Evolutionary conservation across 192 early-diverging fungal genomes (phyloP), one percentile per base, ranked within the genome.

Genomic region (Umbelopsis sp.): DNA sequence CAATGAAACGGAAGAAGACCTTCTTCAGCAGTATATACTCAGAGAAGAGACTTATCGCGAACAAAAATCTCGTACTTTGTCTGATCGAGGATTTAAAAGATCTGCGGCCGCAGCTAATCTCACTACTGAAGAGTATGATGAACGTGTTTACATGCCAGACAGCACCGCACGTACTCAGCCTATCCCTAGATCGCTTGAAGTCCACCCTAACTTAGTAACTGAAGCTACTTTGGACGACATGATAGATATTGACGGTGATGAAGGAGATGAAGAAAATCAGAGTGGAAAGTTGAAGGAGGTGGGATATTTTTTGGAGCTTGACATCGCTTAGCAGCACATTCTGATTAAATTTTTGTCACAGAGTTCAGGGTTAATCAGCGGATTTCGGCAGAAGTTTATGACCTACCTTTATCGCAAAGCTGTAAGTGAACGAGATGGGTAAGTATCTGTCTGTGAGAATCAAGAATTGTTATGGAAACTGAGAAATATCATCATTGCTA

Each of bases 351-450:
- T 3, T 25, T 22, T 4, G 4, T 25, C 2, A 23, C 51, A 61
- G 55, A 25, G 33, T 61, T 30, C 55, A 37, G 25, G 30, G 15
- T 61, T 61, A 22, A 74, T 91, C 25, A 84, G 87, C 64, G 92
- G 92, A 2, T 73, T 93, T 49, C 87, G 90, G 70, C 92, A 93
- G 64, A 82, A 86, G 10, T 70, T 92, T 7, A 80, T 93, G 86
- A 55, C 87, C 0, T 91, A 79, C 75, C 72, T 92, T 13, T 92
- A 81, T 69, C 77, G 80, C 35, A 77, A 85, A 64, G 91, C 92
- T 4, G 66, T 70, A 33, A 70, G 74, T 50, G 75, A 74, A 3
- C 76, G 82, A 45, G 83, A 81, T 48, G 69, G 75, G 75, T 77
- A 74, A 72, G 79, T 68, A 23, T 35, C 18, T 0, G 10, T 49